phyloP scores from a whole-genome alignment of 1,139 yeast species.

The Geotrichum bryndzae region DNA sequence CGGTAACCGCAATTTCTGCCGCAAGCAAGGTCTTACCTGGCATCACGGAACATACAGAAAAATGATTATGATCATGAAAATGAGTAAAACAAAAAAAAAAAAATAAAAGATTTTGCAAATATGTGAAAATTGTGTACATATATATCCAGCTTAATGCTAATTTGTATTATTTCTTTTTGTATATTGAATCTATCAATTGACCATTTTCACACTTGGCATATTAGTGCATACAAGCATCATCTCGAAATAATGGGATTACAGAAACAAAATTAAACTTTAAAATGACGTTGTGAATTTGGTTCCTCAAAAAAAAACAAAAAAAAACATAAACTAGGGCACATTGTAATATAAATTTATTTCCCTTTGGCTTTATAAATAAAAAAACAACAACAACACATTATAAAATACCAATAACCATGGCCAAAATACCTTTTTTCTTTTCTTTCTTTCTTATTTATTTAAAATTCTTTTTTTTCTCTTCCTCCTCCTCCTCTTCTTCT shows the following conservation, averaged over 20 bases:
- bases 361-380: neutral
- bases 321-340: neutral
- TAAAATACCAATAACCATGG: neutral
- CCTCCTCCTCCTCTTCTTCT: no score
- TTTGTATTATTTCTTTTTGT: neutral
- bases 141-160: neutral
- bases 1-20: constrained; percentile 3
- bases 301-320: no score
- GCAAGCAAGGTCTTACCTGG: constrained; percentile 5
- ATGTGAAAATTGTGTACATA: neutral
- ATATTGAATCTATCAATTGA: no score
- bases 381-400: neutral
- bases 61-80: neutral
- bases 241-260: no score
- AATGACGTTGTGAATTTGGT: neutral
- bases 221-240: no score
- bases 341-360: neutral
- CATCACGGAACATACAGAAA: neutral
- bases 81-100: neutral
- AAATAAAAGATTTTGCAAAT: neutral
- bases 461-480: no score
- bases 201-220: no score
- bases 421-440: neutral
- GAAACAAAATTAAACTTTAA: neutral
- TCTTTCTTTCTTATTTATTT: neutral